Conservation (phyloP, 2,329 filamentous ascomycete species). For the Cladophialophora exuberans region DNA sequence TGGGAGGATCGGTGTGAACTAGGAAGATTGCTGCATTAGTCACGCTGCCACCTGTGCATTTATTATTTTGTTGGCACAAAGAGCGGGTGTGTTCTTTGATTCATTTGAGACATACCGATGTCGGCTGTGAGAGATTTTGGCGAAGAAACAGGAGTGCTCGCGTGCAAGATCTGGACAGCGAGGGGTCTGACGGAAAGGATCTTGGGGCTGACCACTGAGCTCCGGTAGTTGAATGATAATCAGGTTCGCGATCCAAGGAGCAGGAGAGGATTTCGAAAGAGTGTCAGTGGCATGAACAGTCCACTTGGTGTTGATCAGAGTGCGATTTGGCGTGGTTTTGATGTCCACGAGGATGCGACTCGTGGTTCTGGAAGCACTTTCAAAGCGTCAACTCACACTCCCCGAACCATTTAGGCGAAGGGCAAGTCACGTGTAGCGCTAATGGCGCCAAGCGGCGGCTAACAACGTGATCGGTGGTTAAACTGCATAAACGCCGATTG, state of each 20-base stretch:
- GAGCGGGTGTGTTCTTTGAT: not conserved
- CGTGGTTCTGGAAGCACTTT: conserved; percentile 24
- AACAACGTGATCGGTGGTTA: not conserved
- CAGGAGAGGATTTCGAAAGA: conserved; percentile 12
- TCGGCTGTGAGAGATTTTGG: not conserved
- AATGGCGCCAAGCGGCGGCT: too few species aligned
- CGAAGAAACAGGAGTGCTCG: conserved; percentile 23
- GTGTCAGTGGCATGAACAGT: not conserved
- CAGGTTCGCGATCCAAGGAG: not conserved
- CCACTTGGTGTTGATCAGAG: conserved; percentile 12
- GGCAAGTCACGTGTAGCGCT: conserved; percentile 5
- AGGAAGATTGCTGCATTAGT: conserved; percentile 12
- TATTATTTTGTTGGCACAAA: not conserved
- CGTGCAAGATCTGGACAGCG: conserved; percentile 22
- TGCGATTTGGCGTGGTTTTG: conserved; percentile 9
- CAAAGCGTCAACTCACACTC: conserved; percentile 8
- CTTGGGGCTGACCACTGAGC: conserved; percentile 17
- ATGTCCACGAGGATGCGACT: conserved; percentile 22
- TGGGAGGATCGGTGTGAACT: conserved; percentile 9
- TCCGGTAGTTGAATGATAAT: conserved; percentile 6
- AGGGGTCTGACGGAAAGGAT: conserved; percentile 23
- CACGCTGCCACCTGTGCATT: not conserved
- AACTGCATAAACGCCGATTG: not conserved
- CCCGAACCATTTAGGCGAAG: not conserved
- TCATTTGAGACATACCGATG: conserved; percentile 16